Evolutionary conservation across 2,329 filamentous ascomycete species (phyloP), one percentile per base, ranked within the genome.

Genomic region (Penicillium nordicum): DNA sequence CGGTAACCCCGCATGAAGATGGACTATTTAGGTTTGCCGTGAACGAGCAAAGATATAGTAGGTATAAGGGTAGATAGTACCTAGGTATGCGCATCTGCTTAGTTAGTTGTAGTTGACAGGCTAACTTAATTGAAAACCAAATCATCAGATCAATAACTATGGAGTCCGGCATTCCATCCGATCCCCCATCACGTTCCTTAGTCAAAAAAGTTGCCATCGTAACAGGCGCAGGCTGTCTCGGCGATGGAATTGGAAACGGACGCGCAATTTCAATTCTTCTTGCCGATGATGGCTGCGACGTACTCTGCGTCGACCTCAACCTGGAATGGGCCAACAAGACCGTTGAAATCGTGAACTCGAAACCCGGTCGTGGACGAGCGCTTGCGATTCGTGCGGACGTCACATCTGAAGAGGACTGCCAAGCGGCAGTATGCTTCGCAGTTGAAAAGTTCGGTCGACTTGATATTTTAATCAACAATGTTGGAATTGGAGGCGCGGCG

Each of bases 391-490:
- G 47, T 47, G 82, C 76, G 2, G 81, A 88, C 60, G 82, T 88
- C n/a, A 85, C 83, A 0, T 69, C 71, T 0, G 74, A 79, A 16
- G 54, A 55, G 0, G 82, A 86, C 52, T 88, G 84, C 63, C 71
- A 80, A 48, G 61, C 57, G 1, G 70, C 74, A 1, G 67, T 73
- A 1, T n/a, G 76, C 0, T 54, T 67, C 0, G 78, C 84, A 0
- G 29, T 65, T 10, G 45, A 59, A 6, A 25, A 69, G 1, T 88
- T 82, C 60, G 84, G 83, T 0, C 74, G 82, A 1, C 60, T 88
- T 2, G 84, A 88, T 63, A 84, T 88, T 41, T 72, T 88, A 0
- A 74, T 88, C 36, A 88, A 88, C 64, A 84, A 84, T 54, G 86
- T 88, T 2, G 87, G 86, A 0, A 74, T 88, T 21, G 77, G 78